phyloP scores from a whole-genome alignment of 495 filamentous ascomycete species.

The Aspergillus egyptiacus region DNA sequence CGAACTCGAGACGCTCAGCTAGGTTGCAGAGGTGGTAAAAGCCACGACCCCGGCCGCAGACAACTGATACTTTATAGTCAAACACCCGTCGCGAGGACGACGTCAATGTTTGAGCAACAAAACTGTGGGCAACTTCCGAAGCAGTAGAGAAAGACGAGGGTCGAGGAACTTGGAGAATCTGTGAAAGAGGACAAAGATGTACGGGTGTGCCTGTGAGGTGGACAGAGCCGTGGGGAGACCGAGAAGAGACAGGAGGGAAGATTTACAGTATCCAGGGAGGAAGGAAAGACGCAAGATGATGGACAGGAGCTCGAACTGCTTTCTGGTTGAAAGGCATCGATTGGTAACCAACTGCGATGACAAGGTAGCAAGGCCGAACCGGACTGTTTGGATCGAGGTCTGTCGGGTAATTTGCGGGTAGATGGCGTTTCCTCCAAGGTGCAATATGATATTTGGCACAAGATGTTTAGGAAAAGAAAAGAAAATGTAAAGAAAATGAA shows the following conservation, averaged over 20 bases:
- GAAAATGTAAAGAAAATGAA: slow-evolving; percentile 4
- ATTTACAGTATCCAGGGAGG: slow-evolving; percentile 8
- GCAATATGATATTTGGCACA: no score
- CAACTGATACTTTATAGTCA: slow-evolving; percentile 12
- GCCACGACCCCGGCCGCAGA: slow-evolving; percentile 9
- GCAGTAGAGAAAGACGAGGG: slow-evolving; percentile 9
- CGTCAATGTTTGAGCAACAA: slow-evolving; percentile 12
- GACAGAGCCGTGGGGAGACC: slow-evolving; percentile 1
- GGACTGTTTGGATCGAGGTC: slow-evolving; percentile 6
- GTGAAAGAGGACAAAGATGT: background rate
- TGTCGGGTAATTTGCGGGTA: slow-evolving; percentile 7
- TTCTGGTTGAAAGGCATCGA: slow-evolving; percentile 10
- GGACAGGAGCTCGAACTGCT: background rate
- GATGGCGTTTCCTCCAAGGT: slow-evolving; percentile 1
- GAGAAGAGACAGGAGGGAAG: background rate
- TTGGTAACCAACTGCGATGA: slow-evolving; percentile 9
- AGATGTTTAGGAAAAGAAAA: slow-evolving; percentile 8
- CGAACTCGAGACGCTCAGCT: slow-evolving; percentile 14
- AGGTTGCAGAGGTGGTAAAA: slow-evolving; percentile 17
- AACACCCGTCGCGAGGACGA: slow-evolving; percentile 6
- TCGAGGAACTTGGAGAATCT: background rate
- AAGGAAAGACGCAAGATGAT: slow-evolving; percentile 4
- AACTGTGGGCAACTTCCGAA: background rate
- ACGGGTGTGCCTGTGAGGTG: background rate
- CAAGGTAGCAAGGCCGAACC: slow-evolving; percentile 3